Base-by-base conservation (phyloP, 1,284 basidiomycete genomes). In the Rhodotorula sp. region DNA sequence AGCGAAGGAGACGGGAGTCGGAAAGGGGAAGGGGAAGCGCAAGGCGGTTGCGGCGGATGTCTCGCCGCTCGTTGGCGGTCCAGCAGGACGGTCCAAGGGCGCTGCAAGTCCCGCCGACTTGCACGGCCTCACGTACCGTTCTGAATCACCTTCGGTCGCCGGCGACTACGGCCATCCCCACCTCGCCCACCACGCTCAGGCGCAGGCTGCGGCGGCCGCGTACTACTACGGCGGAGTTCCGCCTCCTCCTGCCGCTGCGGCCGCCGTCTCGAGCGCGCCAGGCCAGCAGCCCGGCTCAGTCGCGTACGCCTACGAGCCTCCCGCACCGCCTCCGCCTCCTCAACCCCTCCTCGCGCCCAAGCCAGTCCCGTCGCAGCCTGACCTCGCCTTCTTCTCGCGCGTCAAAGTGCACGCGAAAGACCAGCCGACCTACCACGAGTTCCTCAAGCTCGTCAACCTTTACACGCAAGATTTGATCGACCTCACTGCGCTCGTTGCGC, bases 381-480 rank as follows among this genome's bases (percentile, higher is more conserved):
- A 76, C 67, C 70, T 59, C 31, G 83, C 90, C 20, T 97, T 98
- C 84, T 97, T 97, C 78, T 92, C 95, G 78, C 87, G 90, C 65
- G 90, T 92, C 75, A 93, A 92, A 80, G 30, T 76, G 79, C 59
- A 80, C 82, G 68, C 78, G 81, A 55, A 80, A 75, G 92, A 89
- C 78, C 87, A 90, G 54, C 87, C 92, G 66, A 89, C 89, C 10
- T 98, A 95, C 82, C 90, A 94, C 80, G 95, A 98, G 81, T 98
- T 98, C 81, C 83, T 98, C 74, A 96, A 94, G 80, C 84, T 96
- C 69, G 86, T 96, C 78, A 97, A 98, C 79, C 84, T 97, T 5
- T 98, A 94, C 80, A 91, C 92, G 2, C 92, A 97, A 79, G 92
- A 93, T 67, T 77, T 91, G 76, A 94, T 99, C 77, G 90, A 95